These are phyloP conservation scores for Pelargonium nanum DNA, from an alignment of 345 rosid genomes.

Conservation along the genomic window DNA sequence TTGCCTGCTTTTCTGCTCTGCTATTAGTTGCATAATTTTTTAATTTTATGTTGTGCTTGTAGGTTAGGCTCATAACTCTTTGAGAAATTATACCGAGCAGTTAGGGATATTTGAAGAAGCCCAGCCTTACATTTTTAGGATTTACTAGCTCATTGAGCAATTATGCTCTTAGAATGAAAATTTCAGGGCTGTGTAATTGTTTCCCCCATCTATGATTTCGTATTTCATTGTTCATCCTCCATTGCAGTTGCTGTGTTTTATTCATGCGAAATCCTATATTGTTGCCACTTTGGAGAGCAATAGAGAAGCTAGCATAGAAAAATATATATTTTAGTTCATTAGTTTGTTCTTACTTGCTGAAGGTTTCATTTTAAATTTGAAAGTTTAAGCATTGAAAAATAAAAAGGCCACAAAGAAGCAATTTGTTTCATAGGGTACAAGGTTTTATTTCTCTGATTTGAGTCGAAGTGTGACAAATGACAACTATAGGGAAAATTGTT, in stretches of 20 bases:
- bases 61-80: background rate
- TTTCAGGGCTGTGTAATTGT: background rate
- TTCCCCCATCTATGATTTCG: background rate
- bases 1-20: background rate
- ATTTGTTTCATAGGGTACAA: background rate
- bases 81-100: background rate
- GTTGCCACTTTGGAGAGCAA: background rate
- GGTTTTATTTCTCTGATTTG: background rate
- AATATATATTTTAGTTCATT: background rate
- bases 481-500: background rate
- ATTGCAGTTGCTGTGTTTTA: background rate
- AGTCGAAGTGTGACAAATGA: background rate
- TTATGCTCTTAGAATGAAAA: background rate
- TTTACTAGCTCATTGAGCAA: background rate
- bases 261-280: too few relatives aligned
- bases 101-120: background rate
- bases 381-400: background rate
- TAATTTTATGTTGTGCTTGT: background rate
- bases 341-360: too few relatives aligned
- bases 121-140: background rate
- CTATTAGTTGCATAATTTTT: background rate
- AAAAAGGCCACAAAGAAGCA: background rate
- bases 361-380: too few relatives aligned
- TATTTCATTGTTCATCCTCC: background rate
- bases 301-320: background rate